Base-by-base conservation (phyloP, 1,284 basidiomycete species). In the Agroathelia rolfsii region DNA sequence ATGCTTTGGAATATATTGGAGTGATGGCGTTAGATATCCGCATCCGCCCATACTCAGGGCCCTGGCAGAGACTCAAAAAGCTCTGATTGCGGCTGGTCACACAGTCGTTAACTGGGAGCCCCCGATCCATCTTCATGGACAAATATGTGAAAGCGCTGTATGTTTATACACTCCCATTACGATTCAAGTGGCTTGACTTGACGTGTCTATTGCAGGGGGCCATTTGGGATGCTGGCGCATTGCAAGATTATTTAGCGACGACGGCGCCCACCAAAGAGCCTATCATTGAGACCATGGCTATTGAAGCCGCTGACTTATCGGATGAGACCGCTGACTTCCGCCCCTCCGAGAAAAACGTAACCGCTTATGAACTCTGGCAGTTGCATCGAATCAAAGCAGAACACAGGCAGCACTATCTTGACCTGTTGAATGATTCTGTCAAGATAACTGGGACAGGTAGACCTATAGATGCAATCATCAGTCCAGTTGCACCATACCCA, bases 31-130 rank as follows among this genome's bases (percentile, higher is more conserved):
- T 8, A 56, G 72, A 7, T 49, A 59, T n/a, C 85, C 86, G 2
- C 73, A 80, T 37, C 84, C 86, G 0, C 82, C 86, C 0, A 55
- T 88, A 12, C 55, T 49, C 11, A 62, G 84, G 21, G 84, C 74
- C 0, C 54, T 90, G 24, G 59, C 71, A 41, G 62, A 60, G 36
- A 64, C 69, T 1, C 72, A 72, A 48, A 52, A 58, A 1, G 76
- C 79, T 0, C 56, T 90, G 15, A 44, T 68, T 20, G 62, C 56
- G 3, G 76, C 76, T 5, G 84, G 85, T 0, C 83, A 89, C 49
- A 64, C 31, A 61, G 58, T 59, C 16, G 48, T 59, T 14, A 48
- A 55, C n/a, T 59, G 55, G 57, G 53, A 61, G 28, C 62, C 66
- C 24, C 59, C 63, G 45, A 61, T 62, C 36, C 60, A n/a, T n/a